These are phyloP conservation scores for Plasmodium gaboni DNA, from an alignment of 169 alveolate genomes.

Conservation along the genomic window DNA sequence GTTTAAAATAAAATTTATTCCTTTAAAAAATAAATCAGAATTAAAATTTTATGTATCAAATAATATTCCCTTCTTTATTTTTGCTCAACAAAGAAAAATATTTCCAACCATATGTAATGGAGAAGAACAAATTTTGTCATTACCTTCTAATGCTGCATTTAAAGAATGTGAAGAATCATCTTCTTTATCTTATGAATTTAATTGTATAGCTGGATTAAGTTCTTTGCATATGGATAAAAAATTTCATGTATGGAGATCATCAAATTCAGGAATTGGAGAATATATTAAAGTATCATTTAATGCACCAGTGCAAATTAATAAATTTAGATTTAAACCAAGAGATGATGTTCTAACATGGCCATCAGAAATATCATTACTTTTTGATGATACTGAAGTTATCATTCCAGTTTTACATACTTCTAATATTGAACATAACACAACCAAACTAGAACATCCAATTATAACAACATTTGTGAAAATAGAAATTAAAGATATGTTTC, in stretches of 20 bases:
- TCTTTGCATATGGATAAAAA: conserved; percentile 79
- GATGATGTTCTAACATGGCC: conserved; percentile 84
- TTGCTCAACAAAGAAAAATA: conserved; percentile 33
- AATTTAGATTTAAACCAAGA: conserved; percentile 79
- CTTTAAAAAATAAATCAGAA: conserved; percentile 19
- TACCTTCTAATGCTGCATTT: conserved; percentile 9
- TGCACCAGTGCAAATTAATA: conserved; percentile 79
- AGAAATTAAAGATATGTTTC: conserved; percentile 78
- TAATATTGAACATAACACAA: conserved; percentile 73
- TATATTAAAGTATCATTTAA: conserved; percentile 77
- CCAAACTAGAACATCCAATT: conserved; percentile 78
- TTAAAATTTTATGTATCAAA: conserved; percentile 21
- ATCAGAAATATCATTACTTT: conserved; percentile 78
- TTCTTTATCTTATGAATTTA: conserved; percentile 61
- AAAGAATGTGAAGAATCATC: conserved; percentile 50
- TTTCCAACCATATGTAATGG: conserved; percentile 52
- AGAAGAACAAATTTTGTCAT: conserved; percentile 34
- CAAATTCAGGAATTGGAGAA: conserved; percentile 77
- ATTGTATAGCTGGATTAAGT: conserved; percentile 78
- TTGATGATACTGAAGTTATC: conserved; percentile 77
- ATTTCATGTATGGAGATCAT: conserved; percentile 78
- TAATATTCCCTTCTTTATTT: conserved; percentile 40
- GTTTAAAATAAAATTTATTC: conserved; percentile 27
- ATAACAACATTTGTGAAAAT: conserved; percentile 75
- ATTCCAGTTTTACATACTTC: conserved; percentile 82